These are phyloP conservation scores for Williopsis jadinii DNA, from an alignment of 1,139 yeast species.

Conservation along the genomic window DNA sequence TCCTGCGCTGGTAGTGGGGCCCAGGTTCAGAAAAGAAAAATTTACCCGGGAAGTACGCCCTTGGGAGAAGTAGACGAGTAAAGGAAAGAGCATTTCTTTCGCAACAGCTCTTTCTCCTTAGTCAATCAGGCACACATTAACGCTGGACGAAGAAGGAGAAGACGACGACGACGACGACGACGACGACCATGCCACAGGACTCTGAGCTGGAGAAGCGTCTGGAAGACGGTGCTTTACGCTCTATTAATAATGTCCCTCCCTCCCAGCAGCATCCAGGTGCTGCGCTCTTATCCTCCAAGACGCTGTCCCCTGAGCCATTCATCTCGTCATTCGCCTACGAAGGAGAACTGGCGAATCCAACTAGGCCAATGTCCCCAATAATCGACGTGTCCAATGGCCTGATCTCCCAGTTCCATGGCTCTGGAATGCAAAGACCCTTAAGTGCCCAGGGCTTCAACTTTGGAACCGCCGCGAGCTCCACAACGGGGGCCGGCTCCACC, in stretches of 20 bases:
- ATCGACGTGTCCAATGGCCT: conserved; percentile 9
- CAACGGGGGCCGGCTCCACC: conserved; percentile 22
- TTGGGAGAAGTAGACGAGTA: background rate
- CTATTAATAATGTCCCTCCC: conserved; percentile 6
- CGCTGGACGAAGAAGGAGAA: too few relatives aligned
- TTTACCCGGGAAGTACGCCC: too few relatives aligned
- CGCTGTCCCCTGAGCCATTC: conserved; percentile 21
- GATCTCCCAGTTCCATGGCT: conserved; percentile 18
- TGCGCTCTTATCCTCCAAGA: conserved; percentile 27
- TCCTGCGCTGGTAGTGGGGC: too few relatives aligned
- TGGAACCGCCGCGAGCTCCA: conserved; percentile 2
- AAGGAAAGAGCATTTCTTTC: background rate
- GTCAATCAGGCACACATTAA: background rate
- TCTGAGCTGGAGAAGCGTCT: conserved; percentile 10
- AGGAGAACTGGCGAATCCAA: conserved; percentile 1
- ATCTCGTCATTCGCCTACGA: conserved; percentile 35
- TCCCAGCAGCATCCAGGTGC: conserved; percentile 30
- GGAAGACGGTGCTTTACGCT: conserved; percentile 10
- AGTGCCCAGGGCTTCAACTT: conserved; percentile 21
- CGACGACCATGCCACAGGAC: conserved; percentile 1
- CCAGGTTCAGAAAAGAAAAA: too few relatives aligned
- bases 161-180: too few relatives aligned
- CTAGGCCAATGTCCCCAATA: conserved; percentile 13
- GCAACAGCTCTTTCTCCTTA: background rate
- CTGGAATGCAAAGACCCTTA: conserved; percentile 19